Conservation (phyloP, 139 green algal genomes). For the Desmodesmus armatus region DNA sequence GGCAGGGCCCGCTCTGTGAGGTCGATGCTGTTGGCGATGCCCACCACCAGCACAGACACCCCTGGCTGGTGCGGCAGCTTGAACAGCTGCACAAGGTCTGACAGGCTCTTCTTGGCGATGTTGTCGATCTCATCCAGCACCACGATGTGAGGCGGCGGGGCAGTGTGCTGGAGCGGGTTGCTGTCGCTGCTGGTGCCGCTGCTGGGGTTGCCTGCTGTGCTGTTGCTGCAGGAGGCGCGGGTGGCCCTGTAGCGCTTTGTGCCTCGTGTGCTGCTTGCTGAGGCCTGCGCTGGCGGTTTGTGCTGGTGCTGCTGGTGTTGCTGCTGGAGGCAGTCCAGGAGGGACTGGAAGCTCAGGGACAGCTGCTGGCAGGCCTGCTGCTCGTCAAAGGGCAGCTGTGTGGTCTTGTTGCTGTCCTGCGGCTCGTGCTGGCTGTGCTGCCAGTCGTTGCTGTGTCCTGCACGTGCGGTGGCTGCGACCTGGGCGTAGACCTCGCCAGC, state of each 20-base stretch:
- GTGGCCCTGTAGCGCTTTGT: not conserved
- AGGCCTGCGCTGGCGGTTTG: constrained; percentile 3
- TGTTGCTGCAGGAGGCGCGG: not conserved
- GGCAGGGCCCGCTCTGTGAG: constrained; percentile 69
- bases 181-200: constrained; percentile 10
- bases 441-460: not conserved
- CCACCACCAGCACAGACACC: constrained; percentile 56
- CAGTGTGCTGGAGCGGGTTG: not conserved
- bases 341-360: no score
- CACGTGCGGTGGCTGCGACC: constrained; percentile 10
- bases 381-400: not conserved
- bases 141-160: constrained; percentile 39
- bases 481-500: constrained; percentile 30
- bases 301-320: constrained; percentile 3
- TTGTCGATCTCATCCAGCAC: constrained; percentile 71
- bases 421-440: constrained; percentile 27
- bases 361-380: not conserved
- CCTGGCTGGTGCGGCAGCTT: constrained; percentile 53
- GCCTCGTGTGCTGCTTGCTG: not conserved
- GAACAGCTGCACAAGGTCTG: constrained; percentile 59
- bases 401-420: not conserved
- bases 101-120: constrained; percentile 48
- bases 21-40: constrained; percentile 72
- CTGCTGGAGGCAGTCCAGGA: not conserved
- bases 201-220: not conserved